Base-by-base conservation (phyloP, 345 rosid species). In the Geranium rotundifolium region DNA sequence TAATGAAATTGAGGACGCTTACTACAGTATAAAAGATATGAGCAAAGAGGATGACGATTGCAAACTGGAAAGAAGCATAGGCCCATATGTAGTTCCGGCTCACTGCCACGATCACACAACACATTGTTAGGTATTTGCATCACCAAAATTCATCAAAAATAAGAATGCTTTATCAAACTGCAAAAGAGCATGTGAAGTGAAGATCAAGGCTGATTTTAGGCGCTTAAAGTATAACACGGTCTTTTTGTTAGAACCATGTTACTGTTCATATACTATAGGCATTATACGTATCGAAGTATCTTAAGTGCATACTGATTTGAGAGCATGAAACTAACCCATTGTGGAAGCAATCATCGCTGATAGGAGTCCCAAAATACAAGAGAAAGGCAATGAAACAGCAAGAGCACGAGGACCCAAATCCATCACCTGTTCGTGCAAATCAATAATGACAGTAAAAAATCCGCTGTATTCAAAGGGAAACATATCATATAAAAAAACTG, bases 81-180 rank as follows among this genome's bases (percentile, higher is more conserved):
- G 81, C 88, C 88, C 88, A 81, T 30, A 79, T 77, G 79, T 81
- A 84, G 63, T 76, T 71, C 69, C 84, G 70, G 80, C 76, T 79
- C 76, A 81, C 88, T 84, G 84, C 66, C 70, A 71, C 54, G 67
- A 60, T 58, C 64, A 73, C 29, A 56, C 3, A 62, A 15, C 9
- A 30, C n/a, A n/a, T n/a, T n/a, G n/a, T 62, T 54, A 66, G 57
- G 41, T 34, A 4, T 34, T 34, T 34, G 41, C 41, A 8, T 34
- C 41, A 34, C 41, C 5, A 34, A 34, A 41, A 41, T 41, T 41
- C 50, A 41, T 41, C 10, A 41, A 41, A 41, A 4, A 41, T 41
- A 5, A 41, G 50, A 41, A 41, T 41, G 50, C 50, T 41, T 41
- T 41, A 41, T 12, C 13, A 41, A 41, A 9, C 50, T 41, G 50